These are phyloP conservation scores for Aspergillus puulaauensis DNA, from an alignment of 2,329 filamentous ascomycete species.

Conservation along the genomic window DNA sequence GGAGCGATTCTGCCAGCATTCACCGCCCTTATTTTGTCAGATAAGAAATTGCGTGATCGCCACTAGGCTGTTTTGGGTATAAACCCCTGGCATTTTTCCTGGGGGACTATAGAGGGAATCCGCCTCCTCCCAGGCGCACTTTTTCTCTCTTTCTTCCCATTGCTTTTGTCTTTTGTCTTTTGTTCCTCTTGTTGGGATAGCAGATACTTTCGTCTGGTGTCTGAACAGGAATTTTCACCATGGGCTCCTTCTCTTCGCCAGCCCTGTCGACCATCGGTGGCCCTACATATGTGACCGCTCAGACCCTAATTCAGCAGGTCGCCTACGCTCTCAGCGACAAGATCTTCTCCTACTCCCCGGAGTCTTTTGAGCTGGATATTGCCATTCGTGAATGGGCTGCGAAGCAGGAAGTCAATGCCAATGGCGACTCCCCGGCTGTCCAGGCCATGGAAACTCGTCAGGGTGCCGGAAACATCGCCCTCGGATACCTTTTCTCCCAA, in stretches of 20 bases:
- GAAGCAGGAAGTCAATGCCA: slow-evolving; percentile 71
- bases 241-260: slow-evolving; percentile 38
- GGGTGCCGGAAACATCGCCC: slow-evolving; percentile 84
- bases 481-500: slow-evolving; percentile 96
- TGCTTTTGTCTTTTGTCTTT: slow-evolving; percentile 20
- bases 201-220: slow-evolving; percentile 22
- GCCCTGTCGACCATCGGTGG: slow-evolving; percentile 66
- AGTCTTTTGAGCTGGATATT: slow-evolving; percentile 85
- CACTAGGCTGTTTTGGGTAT: slow-evolving; percentile 32
- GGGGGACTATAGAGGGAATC: slow-evolving; percentile 13
- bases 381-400: slow-evolving; percentile 76
- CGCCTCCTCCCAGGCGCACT: slow-evolving; percentile 1
- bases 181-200: slow-evolving; percentile 26
- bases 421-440: slow-evolving; percentile 76
- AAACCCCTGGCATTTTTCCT: slow-evolving; percentile 30
- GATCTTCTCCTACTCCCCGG: slow-evolving; percentile 94
- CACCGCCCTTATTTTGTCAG: slow-evolving; percentile 14
- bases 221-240: slow-evolving; percentile 26
- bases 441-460: slow-evolving; percentile 81
- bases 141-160: slow-evolving; percentile 17
- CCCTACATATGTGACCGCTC: slow-evolving; percentile 88
- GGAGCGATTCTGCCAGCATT: slow-evolving; percentile 18
- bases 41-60: slow-evolving; percentile 39
- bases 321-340: slow-evolving; percentile 95
- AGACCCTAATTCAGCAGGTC: slow-evolving; percentile 92